Conservation (phyloP, 1,284 basidiomycete genomes). For the Sporisorium exsertum region DNA sequence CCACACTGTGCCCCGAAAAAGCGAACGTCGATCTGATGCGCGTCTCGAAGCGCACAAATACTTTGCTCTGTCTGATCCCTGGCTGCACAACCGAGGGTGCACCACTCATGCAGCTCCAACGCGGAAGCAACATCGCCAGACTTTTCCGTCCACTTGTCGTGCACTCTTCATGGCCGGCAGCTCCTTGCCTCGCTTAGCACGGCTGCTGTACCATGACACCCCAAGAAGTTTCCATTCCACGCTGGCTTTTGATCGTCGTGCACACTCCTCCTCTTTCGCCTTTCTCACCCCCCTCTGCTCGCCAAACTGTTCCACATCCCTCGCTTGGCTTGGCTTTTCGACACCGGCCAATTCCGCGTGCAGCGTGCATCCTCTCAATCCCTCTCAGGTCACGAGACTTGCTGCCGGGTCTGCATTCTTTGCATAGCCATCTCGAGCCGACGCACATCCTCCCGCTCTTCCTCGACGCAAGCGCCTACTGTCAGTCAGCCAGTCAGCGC, state of each 20-base stretch:
- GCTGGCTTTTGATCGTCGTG: neutral
- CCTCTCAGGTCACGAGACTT: neutral
- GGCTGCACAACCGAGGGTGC: neutral
- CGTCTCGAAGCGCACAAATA: neutral
- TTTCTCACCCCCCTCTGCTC: neutral
- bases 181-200: neutral
- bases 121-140: neutral
- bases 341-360: neutral
- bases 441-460: neutral
- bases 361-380: neutral
- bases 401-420: neutral
- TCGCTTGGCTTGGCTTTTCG: neutral
- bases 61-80: neutral
- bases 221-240: neutral
- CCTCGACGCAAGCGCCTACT: neutral
- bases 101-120: neutral
- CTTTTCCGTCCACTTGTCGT: neutral
- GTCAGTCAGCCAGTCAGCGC: neutral
- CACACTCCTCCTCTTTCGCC: neutral
- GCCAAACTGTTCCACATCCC: neutral
- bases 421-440: neutral
- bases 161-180: too few species aligned
- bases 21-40: neutral
- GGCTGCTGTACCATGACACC: neutral
- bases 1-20: too few species aligned